Conservation (phyloP, 2,329 filamentous ascomycete genomes). For the Fusarium begoniae region DNA sequence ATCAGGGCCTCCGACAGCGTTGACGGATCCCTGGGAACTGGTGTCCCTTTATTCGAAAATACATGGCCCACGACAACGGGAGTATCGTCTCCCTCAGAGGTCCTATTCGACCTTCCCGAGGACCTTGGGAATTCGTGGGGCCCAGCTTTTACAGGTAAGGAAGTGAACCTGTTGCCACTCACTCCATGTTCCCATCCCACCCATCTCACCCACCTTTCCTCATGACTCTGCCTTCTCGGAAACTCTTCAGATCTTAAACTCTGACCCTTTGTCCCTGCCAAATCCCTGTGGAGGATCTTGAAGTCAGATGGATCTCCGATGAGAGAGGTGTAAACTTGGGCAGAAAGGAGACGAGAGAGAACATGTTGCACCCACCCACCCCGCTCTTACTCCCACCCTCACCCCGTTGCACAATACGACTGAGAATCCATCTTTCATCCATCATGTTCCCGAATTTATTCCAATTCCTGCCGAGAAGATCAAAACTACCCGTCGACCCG, state of each 20-base stretch:
- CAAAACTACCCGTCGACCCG: slow-evolving; percentile 25
- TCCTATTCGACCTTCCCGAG: slow-evolving; percentile 33
- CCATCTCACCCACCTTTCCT: neutral
- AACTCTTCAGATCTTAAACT: slow-evolving; percentile 1
- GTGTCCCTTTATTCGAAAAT: slow-evolving; percentile 30
- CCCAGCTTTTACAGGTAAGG: slow-evolving; percentile 37
- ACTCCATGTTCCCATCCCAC: neutral
- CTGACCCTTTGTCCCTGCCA: slow-evolving; percentile 9
- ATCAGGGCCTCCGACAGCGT: slow-evolving; percentile 19
- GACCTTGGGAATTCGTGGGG: slow-evolving; percentile 30
- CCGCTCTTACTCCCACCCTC: slow-evolving; percentile 32
- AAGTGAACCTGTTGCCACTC: slow-evolving; percentile 24
- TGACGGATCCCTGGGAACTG: slow-evolving; percentile 18
- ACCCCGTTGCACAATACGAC: slow-evolving; percentile 21
- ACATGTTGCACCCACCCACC: slow-evolving; percentile 38
- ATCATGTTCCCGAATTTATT: slow-evolving; percentile 25
- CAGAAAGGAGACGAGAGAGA: slow-evolving; percentile 34
- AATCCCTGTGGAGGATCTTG: slow-evolving; percentile 29
- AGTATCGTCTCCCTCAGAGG: slow-evolving; percentile 36
- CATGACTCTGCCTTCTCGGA: neutral
- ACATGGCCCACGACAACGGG: slow-evolving; percentile 27
- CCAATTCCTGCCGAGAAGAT: slow-evolving; percentile 20
- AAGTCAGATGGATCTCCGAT: slow-evolving; percentile 33
- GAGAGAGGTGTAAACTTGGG: slow-evolving; percentile 27
- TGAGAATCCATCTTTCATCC: slow-evolving; percentile 25